phyloP scores from a whole-genome alignment of 176 grass and related monocot species.

The Triticum timopheevii region DNA sequence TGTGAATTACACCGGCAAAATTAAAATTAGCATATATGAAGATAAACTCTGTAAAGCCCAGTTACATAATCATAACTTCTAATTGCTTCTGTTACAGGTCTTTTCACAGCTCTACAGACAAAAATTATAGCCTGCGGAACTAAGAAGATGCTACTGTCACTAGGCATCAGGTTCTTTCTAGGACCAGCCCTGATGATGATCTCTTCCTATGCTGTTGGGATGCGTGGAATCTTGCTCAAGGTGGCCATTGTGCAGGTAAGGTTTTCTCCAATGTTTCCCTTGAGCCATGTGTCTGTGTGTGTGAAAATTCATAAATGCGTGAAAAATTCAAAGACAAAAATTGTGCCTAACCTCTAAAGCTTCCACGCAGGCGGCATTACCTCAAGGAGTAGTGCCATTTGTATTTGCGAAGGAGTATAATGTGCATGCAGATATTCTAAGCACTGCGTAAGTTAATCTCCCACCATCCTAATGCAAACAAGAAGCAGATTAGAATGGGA shows the following conservation, averaged over 20 bases:
- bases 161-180: conserved; percentile 74
- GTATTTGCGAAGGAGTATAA: conserved; percentile 89
- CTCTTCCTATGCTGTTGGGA: conserved; percentile 65
- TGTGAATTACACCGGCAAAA: conserved; percentile 22
- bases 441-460: conserved; percentile 63
- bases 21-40: conserved; percentile 21
- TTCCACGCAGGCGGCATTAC: conserved; percentile 72
- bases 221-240: conserved; percentile 64
- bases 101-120: conserved; percentile 76
- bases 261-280: background rate
- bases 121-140: conserved; percentile 82
- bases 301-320: background rate
- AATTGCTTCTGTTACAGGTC: conserved; percentile 47
- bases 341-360: conserved; percentile 8
- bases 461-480: background rate
- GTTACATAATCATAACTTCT: background rate
- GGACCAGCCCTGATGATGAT: conserved; percentile 70
- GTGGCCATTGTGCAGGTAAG: conserved; percentile 82
- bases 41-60: conserved; percentile 6
- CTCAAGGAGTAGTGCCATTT: conserved; percentile 92
- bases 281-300: background rate
- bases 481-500: background rate
- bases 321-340: conserved; percentile 1
- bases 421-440: conserved; percentile 79
- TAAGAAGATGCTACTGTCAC: conserved; percentile 59